phyloP scores from a whole-genome alignment of 495 filamentous ascomycete genomes.

The Rostrohypoxylon terebratum region DNA sequence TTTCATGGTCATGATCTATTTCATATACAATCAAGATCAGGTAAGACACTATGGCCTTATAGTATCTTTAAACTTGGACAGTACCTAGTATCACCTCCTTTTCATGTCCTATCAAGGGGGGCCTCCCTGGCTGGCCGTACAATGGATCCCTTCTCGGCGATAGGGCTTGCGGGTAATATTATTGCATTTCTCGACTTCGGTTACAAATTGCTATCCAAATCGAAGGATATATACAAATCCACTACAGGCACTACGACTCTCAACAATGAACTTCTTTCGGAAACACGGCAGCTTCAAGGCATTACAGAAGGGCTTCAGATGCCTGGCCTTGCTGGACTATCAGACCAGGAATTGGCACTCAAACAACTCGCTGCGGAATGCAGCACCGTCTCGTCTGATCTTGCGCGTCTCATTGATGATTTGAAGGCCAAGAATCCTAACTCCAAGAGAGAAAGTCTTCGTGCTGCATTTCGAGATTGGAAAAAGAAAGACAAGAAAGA shows the following conservation, averaged over 20 bases:
- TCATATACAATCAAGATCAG: not conserved
- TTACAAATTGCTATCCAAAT: not conserved
- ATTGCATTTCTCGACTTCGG: slow-evolving; percentile 6
- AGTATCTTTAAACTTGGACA: not conserved
- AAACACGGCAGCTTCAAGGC: not conserved
- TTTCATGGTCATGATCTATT: not conserved
- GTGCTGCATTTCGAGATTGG: not conserved
- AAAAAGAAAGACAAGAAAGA: not conserved
- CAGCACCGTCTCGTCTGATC: not conserved
- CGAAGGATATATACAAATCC: not conserved
- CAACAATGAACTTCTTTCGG: not conserved
- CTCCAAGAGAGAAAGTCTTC: not conserved
- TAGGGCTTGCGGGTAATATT: not conserved
- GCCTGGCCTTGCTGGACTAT: not conserved
- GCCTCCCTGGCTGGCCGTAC: not conserved
- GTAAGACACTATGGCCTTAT: not conserved
- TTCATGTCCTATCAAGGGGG: not conserved
- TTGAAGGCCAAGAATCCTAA: not conserved
- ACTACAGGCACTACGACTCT: not conserved
- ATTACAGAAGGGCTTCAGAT: not conserved
- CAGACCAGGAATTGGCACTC: not conserved
- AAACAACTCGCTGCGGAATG: not conserved
- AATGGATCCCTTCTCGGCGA: not conserved
- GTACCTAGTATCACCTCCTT: not conserved
- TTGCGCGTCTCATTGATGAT: not conserved